Evolutionary conservation across 805 yeast species (phyloP).

Genomic region (Zygoascus tannicola): DNA sequence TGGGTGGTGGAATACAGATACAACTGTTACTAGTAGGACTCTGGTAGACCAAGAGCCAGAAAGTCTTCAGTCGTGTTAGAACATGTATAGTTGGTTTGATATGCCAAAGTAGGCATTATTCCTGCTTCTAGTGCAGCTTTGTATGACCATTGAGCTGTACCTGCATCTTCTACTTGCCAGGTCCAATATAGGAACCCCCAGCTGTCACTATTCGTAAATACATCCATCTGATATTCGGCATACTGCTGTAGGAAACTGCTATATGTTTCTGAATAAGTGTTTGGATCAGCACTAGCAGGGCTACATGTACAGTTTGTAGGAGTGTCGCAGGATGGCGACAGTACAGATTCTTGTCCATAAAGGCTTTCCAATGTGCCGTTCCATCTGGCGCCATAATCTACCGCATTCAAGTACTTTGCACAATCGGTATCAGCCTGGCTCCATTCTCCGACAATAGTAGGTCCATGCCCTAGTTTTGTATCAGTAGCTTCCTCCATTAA

Average conservation of each 20-base stretch:
- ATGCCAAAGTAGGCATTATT: conserved; percentile 24
- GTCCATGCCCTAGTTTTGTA: conserved; percentile 54
- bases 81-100: conserved; percentile 21
- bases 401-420: conserved; percentile 75
- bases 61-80: conserved; percentile 20
- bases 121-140: conserved; percentile 24
- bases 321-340: conserved; percentile 7
- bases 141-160: conserved; percentile 27
- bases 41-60: conserved; percentile 22
- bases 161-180: conserved; percentile 62
- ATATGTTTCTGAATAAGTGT: conserved; percentile 47
- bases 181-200: conserved; percentile 75
- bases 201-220: conserved; percentile 58
- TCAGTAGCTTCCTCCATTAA: conserved; percentile 44
- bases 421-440: conserved; percentile 82
- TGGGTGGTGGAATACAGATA: too few relatives aligned
- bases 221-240: conserved; percentile 76
- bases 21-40: conserved; percentile 21
- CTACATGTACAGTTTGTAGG: conserved; percentile 38
- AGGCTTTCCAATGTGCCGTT: conserved; percentile 42
- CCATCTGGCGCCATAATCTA: conserved; percentile 66
- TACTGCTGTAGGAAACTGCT: conserved; percentile 49
- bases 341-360: conserved; percentile 15
- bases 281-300: conserved; percentile 34
- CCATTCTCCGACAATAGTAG: conserved; percentile 68